Base-by-base conservation (phyloP, 768 basidiomycete species). In the Panaeolus cyanescens region DNA sequence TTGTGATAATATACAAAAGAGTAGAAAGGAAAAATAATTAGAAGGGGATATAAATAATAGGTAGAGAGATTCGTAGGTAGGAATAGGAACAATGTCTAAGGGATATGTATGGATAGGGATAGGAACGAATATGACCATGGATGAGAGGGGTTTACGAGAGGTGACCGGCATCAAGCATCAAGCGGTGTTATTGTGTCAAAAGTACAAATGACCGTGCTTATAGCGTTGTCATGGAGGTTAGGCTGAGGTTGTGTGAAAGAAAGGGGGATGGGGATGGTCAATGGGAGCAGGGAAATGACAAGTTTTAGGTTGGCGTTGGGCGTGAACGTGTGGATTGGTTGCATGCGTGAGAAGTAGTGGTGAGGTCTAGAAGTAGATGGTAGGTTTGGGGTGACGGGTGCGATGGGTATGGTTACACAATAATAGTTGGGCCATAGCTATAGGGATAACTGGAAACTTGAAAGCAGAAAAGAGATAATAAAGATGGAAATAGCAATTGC, bases 391-490 rank as follows among this genome's bases (percentile, higher is more conserved):
- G 9, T 12, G 25, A 13, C 19, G 22, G n/a, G 20, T 20, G 39
- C 4, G 12, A 15, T 50, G 10, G 45, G 9, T 50, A 50, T 50
- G 12, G 22, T 25, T 50, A 56, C 55, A 56, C 8, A 56, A 20
- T 33, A 56, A 56, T 56, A 22, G 12, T 56, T 34, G 22, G 32
- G 34, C 55, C 22, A 37, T 22, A 37, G 32, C 55, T 32, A 34
- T 33, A 37, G 32, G n/a, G n/a, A 13, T 10, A 17, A 37, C n/a
- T n/a, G n/a, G n/a, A n/a, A n/a, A n/a, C n/a, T n/a, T 32, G 39
- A 63, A 45, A 54, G 55, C 56, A 45, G 60, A 39, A 59, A 19
- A 45, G 31, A 30, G 31, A 37, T 15, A 36, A 55, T 33, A 22
- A 36, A 55, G 28, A 19, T 37, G 50, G 15, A 54, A 62, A 59